These are phyloP conservation scores for Fusarium buxicola DNA, from an alignment of 2,329 filamentous ascomycete species.

Conservation along the genomic window DNA sequence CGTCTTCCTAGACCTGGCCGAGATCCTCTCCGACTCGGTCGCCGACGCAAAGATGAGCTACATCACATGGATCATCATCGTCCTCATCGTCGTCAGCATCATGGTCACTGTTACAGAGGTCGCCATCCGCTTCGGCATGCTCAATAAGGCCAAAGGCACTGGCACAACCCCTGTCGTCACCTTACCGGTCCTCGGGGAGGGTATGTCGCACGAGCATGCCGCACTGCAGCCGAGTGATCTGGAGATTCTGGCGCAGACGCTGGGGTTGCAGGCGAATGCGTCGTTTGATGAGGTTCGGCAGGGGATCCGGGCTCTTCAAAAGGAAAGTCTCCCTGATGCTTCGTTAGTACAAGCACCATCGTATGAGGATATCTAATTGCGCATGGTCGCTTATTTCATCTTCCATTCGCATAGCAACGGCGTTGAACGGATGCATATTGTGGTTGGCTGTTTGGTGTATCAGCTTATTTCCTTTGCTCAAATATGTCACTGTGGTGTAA, in stretches of 20 bases:
- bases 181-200: slow-evolving; percentile 32
- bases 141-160: slow-evolving; percentile 54
- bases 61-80: slow-evolving; percentile 98
- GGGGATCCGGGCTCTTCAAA: slow-evolving; percentile 49
- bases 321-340: slow-evolving; percentile 16
- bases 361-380: slow-evolving; percentile 31
- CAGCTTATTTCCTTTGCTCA: neutral
- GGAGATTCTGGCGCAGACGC: slow-evolving; percentile 50
- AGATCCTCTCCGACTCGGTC: slow-evolving; percentile 92
- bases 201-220: slow-evolving; percentile 18
- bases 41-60: slow-evolving; percentile 94
- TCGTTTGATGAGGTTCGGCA: slow-evolving; percentile 51
- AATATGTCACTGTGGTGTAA: neutral
- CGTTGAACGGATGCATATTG: slow-evolving; percentile 25
- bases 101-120: slow-evolving; percentile 92
- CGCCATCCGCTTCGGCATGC: slow-evolving; percentile 82
- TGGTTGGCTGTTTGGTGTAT: slow-evolving; percentile 1
- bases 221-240: slow-evolving; percentile 47
- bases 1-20: slow-evolving; percentile 95
- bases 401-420: slow-evolving; percentile 41
- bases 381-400: neutral
- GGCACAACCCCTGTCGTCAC: slow-evolving; percentile 17
- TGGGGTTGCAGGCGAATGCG: slow-evolving; percentile 51
- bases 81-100: slow-evolving; percentile 91
- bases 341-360: slow-evolving; percentile 20